Conservation (phyloP, 2,329 filamentous ascomycete genomes). For the Penicillium sp. region DNA sequence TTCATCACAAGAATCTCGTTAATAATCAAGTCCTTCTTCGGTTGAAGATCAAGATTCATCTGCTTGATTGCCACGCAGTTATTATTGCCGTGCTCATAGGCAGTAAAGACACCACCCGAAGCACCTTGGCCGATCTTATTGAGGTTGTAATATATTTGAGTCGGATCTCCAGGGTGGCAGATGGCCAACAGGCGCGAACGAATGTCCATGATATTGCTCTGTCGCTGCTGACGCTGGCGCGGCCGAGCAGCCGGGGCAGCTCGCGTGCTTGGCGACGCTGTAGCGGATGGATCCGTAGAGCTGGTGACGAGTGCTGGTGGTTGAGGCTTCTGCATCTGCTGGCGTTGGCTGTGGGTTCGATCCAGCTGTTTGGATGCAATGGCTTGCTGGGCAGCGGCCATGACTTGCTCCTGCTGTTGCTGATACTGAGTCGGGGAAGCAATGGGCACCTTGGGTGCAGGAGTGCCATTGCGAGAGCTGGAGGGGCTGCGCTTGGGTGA, state of each 20-base stretch:
- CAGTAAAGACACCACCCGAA: conserved; percentile 91
- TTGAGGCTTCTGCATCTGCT: conserved; percentile 49
- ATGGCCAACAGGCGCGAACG: conserved; percentile 80
- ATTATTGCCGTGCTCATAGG: conserved; percentile 79
- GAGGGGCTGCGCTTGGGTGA: conserved; percentile 68
- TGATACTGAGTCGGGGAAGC: conserved; percentile 47
- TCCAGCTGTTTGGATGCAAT: conserved; percentile 67
- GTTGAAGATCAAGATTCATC: conserved; percentile 98
- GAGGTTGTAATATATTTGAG: conserved; percentile 78
- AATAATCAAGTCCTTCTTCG: conserved; percentile 98
- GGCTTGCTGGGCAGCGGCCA: conserved; percentile 74
- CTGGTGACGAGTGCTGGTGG: conserved; percentile 40
- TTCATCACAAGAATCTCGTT: conserved; percentile 99
- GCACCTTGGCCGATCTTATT: conserved; percentile 97
- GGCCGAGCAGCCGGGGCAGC: conserved; percentile 63
- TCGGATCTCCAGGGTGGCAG: conserved; percentile 85
- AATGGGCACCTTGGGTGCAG: conserved; percentile 47
- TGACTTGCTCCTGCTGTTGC: conserved; percentile 80
- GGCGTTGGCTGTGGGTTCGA: conserved; percentile 70
- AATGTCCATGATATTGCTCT: conserved; percentile 79
- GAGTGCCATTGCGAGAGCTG: conserved; percentile 61
- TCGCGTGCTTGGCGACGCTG: conserved; percentile 36
- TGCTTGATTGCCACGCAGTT: conserved; percentile 96
- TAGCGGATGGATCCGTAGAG: conserved; percentile 36
- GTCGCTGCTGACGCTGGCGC: conserved; percentile 68